Base-by-base conservation (phyloP, 352 stramenopile species). In the Phytophthora uliginosa region DNA sequence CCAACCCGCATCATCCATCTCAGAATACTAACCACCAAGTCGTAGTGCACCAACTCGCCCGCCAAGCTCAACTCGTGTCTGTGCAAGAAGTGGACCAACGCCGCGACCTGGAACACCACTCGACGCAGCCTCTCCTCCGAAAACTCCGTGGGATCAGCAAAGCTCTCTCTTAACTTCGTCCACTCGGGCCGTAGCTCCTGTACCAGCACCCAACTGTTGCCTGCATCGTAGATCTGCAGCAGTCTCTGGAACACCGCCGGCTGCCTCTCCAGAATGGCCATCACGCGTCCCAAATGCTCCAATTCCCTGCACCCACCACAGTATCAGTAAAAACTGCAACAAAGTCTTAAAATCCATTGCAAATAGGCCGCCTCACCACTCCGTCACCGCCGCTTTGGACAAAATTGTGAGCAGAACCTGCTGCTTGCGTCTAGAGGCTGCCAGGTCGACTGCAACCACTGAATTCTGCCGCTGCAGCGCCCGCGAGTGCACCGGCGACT, bases 31-130 rank as follows among this genome's bases (percentile, higher is more conserved):
- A 91, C 82, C 81, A 88, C 71, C 1, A 90, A 67, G 58, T 89
- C 74, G 20, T 85, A 77, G n/a, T 74, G 73, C 47, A 61, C 74
- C 34, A 92, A 42, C 61, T 92, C 81, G 15, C 85, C 85, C 1
- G 79, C 82, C 48, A 87, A 68, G 31, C 81, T 90, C 18, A 90
- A 59, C 31, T 57, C 57, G 22, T 92, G 81, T 18, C 67, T 67
- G 57, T 92, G 85, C n/a, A 92, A 63, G 57, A 90, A 92, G 52
- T 92, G 74, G 34, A 92, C 72, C 31, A 84, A 69, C 15, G 83
- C 78, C 12, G 81, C 77, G 17, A 90, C 63, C 52, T 91, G 79
- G 59, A 92, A 90, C 26, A 84, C 67, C 24, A 84, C 68, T 4
- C 64, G 61, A n/a, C 79, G 77, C 33, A 92, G 67, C 20, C 69